Evolutionary conservation across 495 filamentous ascomycete species (phyloP).

Genomic region (Aspergillus cristatus): DNA sequence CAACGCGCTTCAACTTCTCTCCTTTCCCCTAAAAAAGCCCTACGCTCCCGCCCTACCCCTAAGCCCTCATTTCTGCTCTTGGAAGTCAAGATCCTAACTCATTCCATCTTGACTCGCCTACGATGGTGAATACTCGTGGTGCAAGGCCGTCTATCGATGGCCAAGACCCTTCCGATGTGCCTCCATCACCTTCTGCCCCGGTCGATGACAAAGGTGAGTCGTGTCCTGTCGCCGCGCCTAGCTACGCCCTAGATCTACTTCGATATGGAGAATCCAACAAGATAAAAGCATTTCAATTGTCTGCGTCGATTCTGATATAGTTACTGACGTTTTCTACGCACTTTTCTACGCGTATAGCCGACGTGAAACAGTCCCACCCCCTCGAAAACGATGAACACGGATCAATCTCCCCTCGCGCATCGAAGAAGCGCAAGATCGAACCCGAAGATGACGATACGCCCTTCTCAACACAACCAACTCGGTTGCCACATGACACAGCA

Average conservation of each 20-base stretch:
- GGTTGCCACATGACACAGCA: conserved; percentile 13
- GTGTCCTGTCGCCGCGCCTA: neutral
- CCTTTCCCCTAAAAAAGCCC: conserved; percentile 24
- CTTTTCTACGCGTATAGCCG: no score
- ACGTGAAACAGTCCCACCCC: conserved; percentile 24
- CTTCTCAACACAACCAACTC: conserved; percentile 9
- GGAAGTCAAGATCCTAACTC: conserved; percentile 27
- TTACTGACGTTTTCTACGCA: no score
- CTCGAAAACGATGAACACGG: conserved; percentile 27
- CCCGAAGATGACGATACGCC: conserved; percentile 19
- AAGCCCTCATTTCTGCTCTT: conserved; percentile 47
- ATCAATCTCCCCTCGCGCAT: conserved; percentile 24
- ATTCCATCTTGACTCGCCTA: conserved; percentile 12
- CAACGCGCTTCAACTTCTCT: conserved; percentile 6
- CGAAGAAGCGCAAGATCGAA: conserved; percentile 36
- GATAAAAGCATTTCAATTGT: no score
- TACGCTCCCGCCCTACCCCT: conserved; percentile 41
- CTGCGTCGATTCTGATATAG: no score
- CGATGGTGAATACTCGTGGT: conserved; percentile 28
- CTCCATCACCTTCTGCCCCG: conserved; percentile 19
- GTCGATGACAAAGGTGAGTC: conserved; percentile 30
- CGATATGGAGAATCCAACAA: no score
- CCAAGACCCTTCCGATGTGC: conserved; percentile 20
- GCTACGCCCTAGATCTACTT: no score
- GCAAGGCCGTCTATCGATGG: conserved; percentile 23